phyloP scores from a whole-genome alignment of 495 filamentous ascomycete genomes.

The Penicillium samsonianum region DNA sequence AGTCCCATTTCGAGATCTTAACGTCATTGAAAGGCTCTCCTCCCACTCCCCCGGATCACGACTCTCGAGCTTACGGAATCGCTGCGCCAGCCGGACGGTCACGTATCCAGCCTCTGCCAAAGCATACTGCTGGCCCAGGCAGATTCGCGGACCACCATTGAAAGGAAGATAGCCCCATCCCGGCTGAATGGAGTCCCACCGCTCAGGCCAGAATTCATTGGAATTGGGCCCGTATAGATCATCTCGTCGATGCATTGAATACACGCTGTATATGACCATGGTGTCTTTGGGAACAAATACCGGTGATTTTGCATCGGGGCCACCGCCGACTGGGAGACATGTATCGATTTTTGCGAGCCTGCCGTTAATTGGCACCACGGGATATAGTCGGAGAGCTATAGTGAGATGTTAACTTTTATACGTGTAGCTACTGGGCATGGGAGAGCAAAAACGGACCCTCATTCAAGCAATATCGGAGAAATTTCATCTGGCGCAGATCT shows the following conservation, averaged over 20 bases:
- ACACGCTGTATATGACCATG: constrained; percentile 28
- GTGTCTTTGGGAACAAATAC: constrained; percentile 28
- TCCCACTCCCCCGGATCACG: too few species aligned
- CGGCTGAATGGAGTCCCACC: constrained; percentile 46
- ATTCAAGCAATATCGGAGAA: too few species aligned
- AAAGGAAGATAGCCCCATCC: constrained; percentile 8
- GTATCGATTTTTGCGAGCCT: constrained; percentile 42
- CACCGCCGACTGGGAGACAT: constrained; percentile 52
- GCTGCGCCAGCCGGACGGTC: too few species aligned
- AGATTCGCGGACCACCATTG: constrained; percentile 1
- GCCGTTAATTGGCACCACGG: constrained; percentile 42
- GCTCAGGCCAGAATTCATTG: constrained; percentile 46
- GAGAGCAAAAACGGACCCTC: too few species aligned
- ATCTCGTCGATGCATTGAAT: constrained; percentile 45
- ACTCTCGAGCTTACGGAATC: too few species aligned
- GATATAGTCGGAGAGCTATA: constrained; percentile 48
- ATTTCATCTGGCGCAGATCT: too few species aligned
- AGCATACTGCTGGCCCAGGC: not conserved
- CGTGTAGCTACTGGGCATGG: too few species aligned
- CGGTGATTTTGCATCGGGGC: constrained; percentile 38
- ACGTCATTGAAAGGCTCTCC: too few species aligned
- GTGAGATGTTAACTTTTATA: too few species aligned
- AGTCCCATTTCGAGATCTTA: too few species aligned
- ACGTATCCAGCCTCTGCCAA: not conserved
- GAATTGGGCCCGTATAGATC: constrained; percentile 53